Evolutionary conservation across 176 grass and related monocot species (phyloP).

Genomic region (Pontederia crassipes): DNA sequence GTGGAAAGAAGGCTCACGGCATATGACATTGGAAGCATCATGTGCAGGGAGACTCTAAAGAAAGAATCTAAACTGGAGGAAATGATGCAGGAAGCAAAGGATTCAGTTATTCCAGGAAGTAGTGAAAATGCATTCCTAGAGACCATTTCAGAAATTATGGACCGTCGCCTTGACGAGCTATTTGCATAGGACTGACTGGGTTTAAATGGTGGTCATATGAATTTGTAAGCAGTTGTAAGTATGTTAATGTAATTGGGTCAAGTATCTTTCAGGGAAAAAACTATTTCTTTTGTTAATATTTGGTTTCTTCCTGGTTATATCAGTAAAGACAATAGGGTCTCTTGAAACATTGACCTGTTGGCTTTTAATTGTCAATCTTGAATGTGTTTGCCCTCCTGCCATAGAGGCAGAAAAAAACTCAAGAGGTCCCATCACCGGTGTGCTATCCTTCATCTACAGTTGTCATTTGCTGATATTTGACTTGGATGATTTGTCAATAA

Average conservation of each 20-base stretch:
- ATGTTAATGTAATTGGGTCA: background rate
- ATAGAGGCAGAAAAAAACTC: no score
- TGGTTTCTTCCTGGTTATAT: no score
- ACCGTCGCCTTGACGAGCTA: slow-evolving; percentile 37
- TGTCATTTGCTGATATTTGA: no score
- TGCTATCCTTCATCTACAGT: no score
- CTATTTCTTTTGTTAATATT: no score
- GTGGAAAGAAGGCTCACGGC: slow-evolving; percentile 42
- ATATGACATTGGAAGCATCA: slow-evolving; percentile 60
- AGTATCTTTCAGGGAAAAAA: no score
- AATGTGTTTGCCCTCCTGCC: no score
- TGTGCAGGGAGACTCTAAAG: slow-evolving; percentile 73
- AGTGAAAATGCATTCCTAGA: slow-evolving; percentile 47
- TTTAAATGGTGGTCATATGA: background rate
- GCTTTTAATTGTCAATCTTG: no score
- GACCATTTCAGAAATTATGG: slow-evolving; percentile 55
- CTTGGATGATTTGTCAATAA: no score
- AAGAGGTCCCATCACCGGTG: no score
- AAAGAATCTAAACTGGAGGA: slow-evolving; percentile 52
- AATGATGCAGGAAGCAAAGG: slow-evolving; percentile 62
- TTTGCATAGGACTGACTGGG: slow-evolving; percentile 5
- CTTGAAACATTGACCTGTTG: no score
- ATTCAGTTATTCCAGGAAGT: slow-evolving; percentile 36
- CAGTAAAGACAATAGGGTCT: no score
- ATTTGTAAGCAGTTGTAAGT: background rate